phyloP scores from a whole-genome alignment of 805 yeast species.

The Pichia thaimueangensis region DNA sequence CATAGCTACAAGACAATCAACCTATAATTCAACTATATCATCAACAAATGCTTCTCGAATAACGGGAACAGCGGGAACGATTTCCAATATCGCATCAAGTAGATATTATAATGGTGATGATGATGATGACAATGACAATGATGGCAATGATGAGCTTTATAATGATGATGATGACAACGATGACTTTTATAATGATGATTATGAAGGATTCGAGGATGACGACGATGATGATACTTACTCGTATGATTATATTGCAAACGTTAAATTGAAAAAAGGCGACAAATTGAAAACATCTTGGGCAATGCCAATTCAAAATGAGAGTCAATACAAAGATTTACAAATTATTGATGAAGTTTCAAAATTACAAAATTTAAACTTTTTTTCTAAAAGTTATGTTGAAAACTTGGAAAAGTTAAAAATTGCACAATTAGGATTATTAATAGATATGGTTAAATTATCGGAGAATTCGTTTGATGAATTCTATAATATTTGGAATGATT shows the following conservation, averaged over 20 bases:
- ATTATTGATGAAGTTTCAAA: slow-evolving; percentile 72
- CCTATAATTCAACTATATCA: slow-evolving; percentile 1
- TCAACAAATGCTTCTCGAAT: background rate
- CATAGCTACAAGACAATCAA: background rate
- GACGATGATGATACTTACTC: slow-evolving; percentile 10
- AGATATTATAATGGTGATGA: slow-evolving; percentile 3
- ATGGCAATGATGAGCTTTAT: background rate
- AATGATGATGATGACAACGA: slow-evolving; percentile 4
- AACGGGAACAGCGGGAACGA: slow-evolving; percentile 1
- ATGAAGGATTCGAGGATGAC: slow-evolving; percentile 1
- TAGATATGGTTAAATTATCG: slow-evolving; percentile 32
- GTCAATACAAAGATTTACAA: slow-evolving; percentile 82
- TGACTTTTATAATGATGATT: background rate
- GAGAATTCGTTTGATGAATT: slow-evolving; percentile 27
- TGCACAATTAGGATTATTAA: slow-evolving; percentile 46
- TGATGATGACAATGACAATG: slow-evolving; percentile 1
- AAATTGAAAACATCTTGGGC: slow-evolving; percentile 51
- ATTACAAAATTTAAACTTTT: slow-evolving; percentile 46
- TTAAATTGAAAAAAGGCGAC: slow-evolving; percentile 33
- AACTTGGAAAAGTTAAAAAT: slow-evolving; percentile 48
- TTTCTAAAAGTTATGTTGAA: slow-evolving; percentile 43
- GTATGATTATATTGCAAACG: slow-evolving; percentile 5
- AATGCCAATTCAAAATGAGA: slow-evolving; percentile 61
- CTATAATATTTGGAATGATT: slow-evolving; percentile 25
- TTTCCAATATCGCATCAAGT: background rate